Base-by-base conservation (phyloP, 306 rosid species). In the Quercus aquifolioides region DNA sequence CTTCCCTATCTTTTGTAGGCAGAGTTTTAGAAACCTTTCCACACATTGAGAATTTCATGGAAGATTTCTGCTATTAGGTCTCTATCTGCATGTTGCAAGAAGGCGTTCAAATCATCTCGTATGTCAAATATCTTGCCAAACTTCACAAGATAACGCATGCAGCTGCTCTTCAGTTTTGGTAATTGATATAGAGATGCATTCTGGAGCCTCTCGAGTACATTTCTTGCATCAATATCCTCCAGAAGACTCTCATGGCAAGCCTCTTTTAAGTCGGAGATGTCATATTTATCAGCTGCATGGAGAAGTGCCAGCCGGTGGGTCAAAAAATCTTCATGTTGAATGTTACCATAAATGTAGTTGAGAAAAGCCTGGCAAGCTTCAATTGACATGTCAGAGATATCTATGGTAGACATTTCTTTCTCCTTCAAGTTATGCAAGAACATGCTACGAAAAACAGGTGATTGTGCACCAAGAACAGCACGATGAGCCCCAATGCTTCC, bases 171-270 rank as follows among this genome's bases (percentile, higher is more conserved):
- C 77, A 96, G 80, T 69, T 85, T 88, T 10, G 89, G 91, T 82
- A 96, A 77, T 74, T 89, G 92, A 82, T 90, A 96, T 4, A 96
- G 87, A 6, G 89, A 85, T 64, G 99, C 99, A 70, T 93, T 86
- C 82, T 96, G 99, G 69, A 96, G 98, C 84, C 99, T 91, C 72
- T 93, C 99, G 2, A 96, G 96, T 6, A 96, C 99, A 86, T 96
- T 96, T 41, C 84, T 96, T 5, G 93, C 43, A 79, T 96, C 98
- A 64, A 96, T 93, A 78, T 96, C 99, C 73, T 96, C 98, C 6
- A 96, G 80, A 41, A 96, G 97, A 73, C 99, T 96, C 43, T 93
- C 98, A 74, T 93, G 99, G 85, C 97, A 91, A 17, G 90, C 91
- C 56, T 90, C 94, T 87, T 90, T 93, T 51, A 96, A 82, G 76